Evolutionary conservation across 2,329 filamentous ascomycete genomes (phyloP).

Genomic region (Fusarium sp.): DNA sequence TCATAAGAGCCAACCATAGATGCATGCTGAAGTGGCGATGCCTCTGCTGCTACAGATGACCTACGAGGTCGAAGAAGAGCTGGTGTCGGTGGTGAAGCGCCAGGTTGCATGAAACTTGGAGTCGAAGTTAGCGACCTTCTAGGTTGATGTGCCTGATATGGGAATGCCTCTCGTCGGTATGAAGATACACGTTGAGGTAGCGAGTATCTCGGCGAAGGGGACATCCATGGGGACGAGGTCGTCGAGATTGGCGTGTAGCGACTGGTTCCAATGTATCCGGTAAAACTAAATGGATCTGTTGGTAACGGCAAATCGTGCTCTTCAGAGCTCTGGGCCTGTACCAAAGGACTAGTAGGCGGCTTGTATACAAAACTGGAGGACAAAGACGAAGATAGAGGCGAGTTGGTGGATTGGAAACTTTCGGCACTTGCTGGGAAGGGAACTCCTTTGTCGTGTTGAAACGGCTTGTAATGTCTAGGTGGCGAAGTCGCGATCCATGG

Average conservation of each 20-base stretch:
- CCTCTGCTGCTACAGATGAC: conserved; percentile 79
- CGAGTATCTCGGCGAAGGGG: conserved; percentile 54
- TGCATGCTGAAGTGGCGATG: conserved; percentile 84
- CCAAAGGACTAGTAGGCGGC: conserved; percentile 90
- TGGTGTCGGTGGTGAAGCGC: conserved; percentile 63
- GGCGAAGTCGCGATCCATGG: conserved; percentile 69
- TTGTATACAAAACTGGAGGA: conserved; percentile 86
- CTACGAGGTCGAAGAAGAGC: conserved; percentile 67
- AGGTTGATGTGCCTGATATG: conserved; percentile 83
- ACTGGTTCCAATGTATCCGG: conserved; percentile 59
- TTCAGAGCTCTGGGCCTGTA: conserved; percentile 87
- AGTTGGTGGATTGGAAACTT: conserved; percentile 61
- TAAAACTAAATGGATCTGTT: conserved; percentile 64
- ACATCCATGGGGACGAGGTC: conserved; percentile 58
- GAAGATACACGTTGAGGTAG: conserved; percentile 47
- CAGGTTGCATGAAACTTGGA: conserved; percentile 54
- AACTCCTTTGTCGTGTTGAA: conserved; percentile 56
- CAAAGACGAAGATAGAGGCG: conserved; percentile 77
- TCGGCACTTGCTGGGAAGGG: conserved; percentile 51
- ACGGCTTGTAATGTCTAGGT: conserved; percentile 63
- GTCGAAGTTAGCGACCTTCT: conserved; percentile 78
- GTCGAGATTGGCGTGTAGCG: conserved; percentile 80
- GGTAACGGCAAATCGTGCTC: conserved; percentile 71
- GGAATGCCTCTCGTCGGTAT: conserved; percentile 70
- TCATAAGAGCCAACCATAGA: conserved; percentile 99